Base-by-base conservation (phyloP, 371 early-diverging fungal species). In the Mucor sp. region DNA sequence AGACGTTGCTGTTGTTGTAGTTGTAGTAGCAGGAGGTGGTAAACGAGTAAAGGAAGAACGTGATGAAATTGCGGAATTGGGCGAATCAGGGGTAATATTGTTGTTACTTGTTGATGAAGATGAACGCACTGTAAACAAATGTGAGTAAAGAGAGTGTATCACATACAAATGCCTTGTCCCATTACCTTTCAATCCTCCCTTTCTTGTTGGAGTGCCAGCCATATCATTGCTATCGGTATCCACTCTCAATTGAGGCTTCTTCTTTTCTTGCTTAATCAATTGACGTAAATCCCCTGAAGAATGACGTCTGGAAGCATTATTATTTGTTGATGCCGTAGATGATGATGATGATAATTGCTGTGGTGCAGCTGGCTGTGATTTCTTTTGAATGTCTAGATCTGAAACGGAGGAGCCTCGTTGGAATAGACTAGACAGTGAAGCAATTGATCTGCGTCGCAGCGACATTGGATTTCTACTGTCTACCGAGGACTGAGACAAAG, bases 381-480 rank as follows among this genome's bases (percentile, higher is more conserved):
- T 44, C 44, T 37, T 37, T 66, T 69, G 64, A 21, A 33, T 44
- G 9, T 37, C 50, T 60, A 65, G 63, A 8, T 68, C 56, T 32
- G 65, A 7, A 11, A 65, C 39, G 28, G 61, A 44, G 11, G 50
- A 47, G 32, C 47, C 50, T 59, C 63, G 74, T 58, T 73, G 79
- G 63, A 79, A 79, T 19, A 79, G 50, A 50, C 65, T 69, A 25
- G 77, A 75, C 1, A 83, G 63, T 1, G 80, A 75, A 25, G 80
- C 83, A 50, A 83, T 70, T 0, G 83, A 83, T 57, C 83, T 65
- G 44, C 83, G 74, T 57, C 81, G 75, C 33, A 77, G 69, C 4
- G 82, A 74, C 14, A 60, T 43, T 19, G 32, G 60, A 11, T 65
- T 63, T 23, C 43, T 44, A n/a, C 35, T 56, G 15, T 32, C 32